Conservation (phyloP, 2,329 filamentous ascomycete species). For the Calcarisporium arbuscula region DNA sequence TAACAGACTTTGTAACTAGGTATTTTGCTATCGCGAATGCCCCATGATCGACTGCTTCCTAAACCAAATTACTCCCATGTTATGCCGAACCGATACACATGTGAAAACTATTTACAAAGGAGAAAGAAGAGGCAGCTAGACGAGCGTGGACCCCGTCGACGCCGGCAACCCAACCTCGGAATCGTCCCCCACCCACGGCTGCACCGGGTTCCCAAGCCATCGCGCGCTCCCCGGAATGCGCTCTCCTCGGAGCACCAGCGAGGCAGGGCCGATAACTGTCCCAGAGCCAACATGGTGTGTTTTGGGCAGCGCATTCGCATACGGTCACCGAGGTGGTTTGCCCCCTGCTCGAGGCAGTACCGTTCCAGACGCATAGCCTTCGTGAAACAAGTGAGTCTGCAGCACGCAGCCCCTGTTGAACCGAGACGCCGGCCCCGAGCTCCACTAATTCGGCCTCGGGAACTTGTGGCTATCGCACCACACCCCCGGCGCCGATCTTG, state of each 20-base stretch:
- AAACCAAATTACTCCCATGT: no score
- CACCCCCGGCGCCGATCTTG: conserved; percentile 13
- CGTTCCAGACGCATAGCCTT: conserved; percentile 15
- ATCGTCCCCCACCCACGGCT: conserved; percentile 13
- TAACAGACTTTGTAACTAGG: no score
- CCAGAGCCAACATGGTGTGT: conserved; percentile 13
- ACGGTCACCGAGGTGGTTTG: conserved; percentile 14
- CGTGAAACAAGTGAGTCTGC: conserved; percentile 17
- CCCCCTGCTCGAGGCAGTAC: conserved; percentile 11
- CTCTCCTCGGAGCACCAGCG: conserved; percentile 16
- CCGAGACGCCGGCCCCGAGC: conserved; percentile 13
- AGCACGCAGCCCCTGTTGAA: conserved; percentile 14
- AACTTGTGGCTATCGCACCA: conserved; percentile 16
- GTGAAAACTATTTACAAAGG: no score
- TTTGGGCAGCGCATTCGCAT: conserved; percentile 13
- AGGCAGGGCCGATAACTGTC: conserved; percentile 12
- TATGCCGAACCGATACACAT: no score
- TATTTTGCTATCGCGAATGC: no score
- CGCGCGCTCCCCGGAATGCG: conserved; percentile 12
- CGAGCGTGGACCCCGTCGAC: no score
- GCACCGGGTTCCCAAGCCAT: conserved; percentile 15
- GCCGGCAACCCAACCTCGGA: no score
- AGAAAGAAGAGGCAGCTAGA: no score
- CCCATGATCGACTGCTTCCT: no score
- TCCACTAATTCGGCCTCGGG: conserved; percentile 14